Evolutionary conservation across 73 alveolate genomes (phyloP).

Genomic region (Tetrahymena elliotti): DNA sequence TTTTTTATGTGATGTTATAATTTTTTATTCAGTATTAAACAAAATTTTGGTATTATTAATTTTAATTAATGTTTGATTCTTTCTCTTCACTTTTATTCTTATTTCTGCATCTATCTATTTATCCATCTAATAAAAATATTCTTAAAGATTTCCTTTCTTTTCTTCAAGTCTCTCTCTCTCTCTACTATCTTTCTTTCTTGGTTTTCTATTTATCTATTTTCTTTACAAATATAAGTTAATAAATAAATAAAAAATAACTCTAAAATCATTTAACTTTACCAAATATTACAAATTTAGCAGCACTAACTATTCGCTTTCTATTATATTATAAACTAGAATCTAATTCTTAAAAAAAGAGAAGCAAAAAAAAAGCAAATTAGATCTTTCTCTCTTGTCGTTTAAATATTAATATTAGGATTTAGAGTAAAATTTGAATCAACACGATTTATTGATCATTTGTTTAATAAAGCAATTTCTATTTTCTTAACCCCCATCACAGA

Average conservation of each 20-base stretch:
- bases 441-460: neutral
- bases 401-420: too few species aligned
- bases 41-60: neutral
- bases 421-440: neutral
- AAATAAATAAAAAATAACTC: neutral
- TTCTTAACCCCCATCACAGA: neutral
- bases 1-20: too few species aligned
- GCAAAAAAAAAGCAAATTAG: neutral
- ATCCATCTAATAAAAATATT: too few species aligned
- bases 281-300: neutral
- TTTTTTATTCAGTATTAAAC: neutral
- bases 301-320: neutral
- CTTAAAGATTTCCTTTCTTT: neutral
- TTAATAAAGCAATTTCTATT: neutral
- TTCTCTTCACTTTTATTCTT: neutral
- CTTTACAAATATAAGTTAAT: too few species aligned
- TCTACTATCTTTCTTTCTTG: neutral
- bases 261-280: neutral
- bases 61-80: too few species aligned
- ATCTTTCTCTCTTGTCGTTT: neutral
- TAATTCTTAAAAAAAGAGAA: neutral
- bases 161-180: neutral
- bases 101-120: too few species aligned
- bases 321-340: neutral
- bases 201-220: too few species aligned